Evolutionary conservation across 2,329 filamentous ascomycete species (phyloP), one percentile per base, ranked within the genome.

Genomic region (Ophiostoma triangulosporum): DNA sequence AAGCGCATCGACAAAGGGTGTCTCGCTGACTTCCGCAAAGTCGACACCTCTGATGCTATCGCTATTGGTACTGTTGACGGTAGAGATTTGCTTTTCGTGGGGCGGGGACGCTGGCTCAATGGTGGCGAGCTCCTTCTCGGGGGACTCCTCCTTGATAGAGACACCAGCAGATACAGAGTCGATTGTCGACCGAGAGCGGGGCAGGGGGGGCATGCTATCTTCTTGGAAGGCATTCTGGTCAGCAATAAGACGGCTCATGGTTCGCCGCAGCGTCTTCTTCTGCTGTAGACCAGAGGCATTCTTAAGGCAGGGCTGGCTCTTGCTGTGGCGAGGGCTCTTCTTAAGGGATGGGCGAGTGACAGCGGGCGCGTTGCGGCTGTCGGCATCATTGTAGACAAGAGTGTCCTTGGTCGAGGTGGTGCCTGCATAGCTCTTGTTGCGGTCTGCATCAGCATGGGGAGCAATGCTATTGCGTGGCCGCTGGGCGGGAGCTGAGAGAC

Each of bases 271-370:
- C 4, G 43, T 45, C 35, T 57, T 56, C 14, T 54, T 56, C 46
- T 54, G 49, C 26, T 58, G 57, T n/a, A 51, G 15, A 8, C 22
- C 40, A 15, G 51, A 48, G 51, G 56, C 56, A 12, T 54, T 57
- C 58, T 73, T 74, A 50, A 78, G 67, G 53, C 73, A 69, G 11
- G 76, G 75, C 62, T 78, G 76, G 61, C 74, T 78, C 63, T 72
- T 76, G 65, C 73, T 66, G 50, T 78, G 75, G 32, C 75, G 73
- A 12, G 65, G 66, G 55, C 64, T 64, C 58, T 63, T 65, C 49
- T 53, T 57, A 29, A 32, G 22, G 6, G 33, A 26, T 3, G 50
- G 43, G 8, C 52, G 50, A 15, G 31, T 33, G 24, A 53, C 49
- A 9, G 53, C 51, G 1, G 32, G 35, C 12, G 20, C 48, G 2